Conservation (phyloP, 768 basidiomycete genomes). For the Tricholoma saponaceum region DNA sequence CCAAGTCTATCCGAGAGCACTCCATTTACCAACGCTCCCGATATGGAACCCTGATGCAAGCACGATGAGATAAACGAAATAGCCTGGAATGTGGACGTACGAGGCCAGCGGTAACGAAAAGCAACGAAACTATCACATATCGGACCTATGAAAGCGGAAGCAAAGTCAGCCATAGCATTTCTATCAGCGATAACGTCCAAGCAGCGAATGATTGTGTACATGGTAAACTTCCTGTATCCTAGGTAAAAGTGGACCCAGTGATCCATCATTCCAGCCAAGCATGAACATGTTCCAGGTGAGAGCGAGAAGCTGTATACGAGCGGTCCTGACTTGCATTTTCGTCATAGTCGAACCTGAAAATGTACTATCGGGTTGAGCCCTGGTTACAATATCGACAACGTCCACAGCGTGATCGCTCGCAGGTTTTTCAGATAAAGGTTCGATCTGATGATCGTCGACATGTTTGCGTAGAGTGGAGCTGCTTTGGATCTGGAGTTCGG, state of each 20-base stretch:
- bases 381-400: neutral
- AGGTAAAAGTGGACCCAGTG: slow-evolving; percentile 70
- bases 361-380: neutral
- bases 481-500: neutral
- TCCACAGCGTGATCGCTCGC: neutral
- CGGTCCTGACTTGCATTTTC: slow-evolving; percentile 18
- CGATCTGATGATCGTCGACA: neutral
- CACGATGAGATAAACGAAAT: too few species aligned
- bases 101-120: too few species aligned
- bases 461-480: neutral
- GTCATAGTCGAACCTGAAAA: slow-evolving; percentile 7
- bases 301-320: slow-evolving; percentile 50
- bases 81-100: too few species aligned
- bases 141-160: too few species aligned
- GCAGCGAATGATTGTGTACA: neutral
- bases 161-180: too few species aligned
- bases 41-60: too few species aligned
- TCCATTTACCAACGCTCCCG: too few species aligned
- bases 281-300: slow-evolving; percentile 56
- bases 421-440: neutral
- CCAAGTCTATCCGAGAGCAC: too few species aligned
- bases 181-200: neutral
- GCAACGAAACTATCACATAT: too few species aligned
- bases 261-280: slow-evolving; percentile 76
- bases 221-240: slow-evolving; percentile 69